A percentile compares a stretch with the other conserved stretches of the same genome.
phyloP scores from a whole-genome alignment of 2,329 filamentous ascomycete species.

The Pseudopyricularia javanii region DNA sequence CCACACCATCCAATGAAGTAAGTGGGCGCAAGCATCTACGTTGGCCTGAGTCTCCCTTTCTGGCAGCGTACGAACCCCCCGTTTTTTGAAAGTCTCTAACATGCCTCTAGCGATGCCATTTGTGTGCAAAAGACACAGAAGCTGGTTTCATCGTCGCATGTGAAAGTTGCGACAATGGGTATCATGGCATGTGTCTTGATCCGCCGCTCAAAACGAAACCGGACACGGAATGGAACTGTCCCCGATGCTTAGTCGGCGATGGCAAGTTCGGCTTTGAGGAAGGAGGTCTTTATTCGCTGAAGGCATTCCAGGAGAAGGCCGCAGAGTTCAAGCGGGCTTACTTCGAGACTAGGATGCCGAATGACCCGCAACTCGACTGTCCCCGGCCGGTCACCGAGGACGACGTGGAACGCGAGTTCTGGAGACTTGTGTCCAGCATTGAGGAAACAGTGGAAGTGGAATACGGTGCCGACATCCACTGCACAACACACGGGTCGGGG shows the following conservation, averaged over 20 bases:
- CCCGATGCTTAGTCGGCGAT: slow-evolving; percentile 87
- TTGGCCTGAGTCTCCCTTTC: neutral
- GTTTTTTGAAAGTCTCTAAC: neutral
- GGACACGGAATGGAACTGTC: slow-evolving; percentile 89
- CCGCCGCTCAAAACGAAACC: slow-evolving; percentile 68
- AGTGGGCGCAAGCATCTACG: neutral
- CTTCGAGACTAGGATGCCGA: slow-evolving; percentile 82
- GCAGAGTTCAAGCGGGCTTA: slow-evolving; percentile 91
- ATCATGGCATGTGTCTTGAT: slow-evolving; percentile 78
- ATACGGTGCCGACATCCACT: slow-evolving; percentile 96
- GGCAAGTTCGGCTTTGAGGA: slow-evolving; percentile 97
- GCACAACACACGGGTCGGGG: slow-evolving; percentile 91
- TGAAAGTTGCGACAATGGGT: slow-evolving; percentile 84
- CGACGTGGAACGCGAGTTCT: slow-evolving; percentile 93
- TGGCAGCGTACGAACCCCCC: neutral
- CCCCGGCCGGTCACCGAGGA: slow-evolving; percentile 79
- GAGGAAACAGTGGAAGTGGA: slow-evolving; percentile 96
- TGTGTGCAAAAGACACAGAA: slow-evolving; percentile 71
- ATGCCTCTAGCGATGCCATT: slow-evolving; percentile 59
- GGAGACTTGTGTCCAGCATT: slow-evolving; percentile 84
- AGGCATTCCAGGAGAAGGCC: slow-evolving; percentile 92
- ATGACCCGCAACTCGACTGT: slow-evolving; percentile 71
- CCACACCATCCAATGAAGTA: slow-evolving; percentile 29
- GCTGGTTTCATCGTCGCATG: slow-evolving; percentile 61
- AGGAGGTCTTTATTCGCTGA: slow-evolving; percentile 86